Evolutionary conservation across 208 protist species (phyloP).

Genomic region (Leishmania turanica): DNA sequence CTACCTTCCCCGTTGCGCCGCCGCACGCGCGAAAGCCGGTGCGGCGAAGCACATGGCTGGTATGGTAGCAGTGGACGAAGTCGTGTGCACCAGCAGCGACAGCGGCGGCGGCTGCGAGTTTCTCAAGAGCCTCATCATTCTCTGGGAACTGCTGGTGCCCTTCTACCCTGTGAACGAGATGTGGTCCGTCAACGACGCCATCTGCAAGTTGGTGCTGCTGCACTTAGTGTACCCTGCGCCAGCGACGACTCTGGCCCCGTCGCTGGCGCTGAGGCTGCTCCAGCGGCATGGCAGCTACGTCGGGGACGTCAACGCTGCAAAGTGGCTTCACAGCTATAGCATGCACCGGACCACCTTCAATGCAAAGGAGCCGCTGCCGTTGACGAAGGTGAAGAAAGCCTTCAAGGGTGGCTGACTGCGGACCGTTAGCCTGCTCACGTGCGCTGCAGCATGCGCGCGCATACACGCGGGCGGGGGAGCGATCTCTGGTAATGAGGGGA

Average conservation of each 20-base stretch:
- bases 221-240: conserved; percentile 41
- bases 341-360: conserved; percentile 38
- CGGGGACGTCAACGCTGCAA: conserved; percentile 32
- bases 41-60: conserved; percentile 3
- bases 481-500: background rate
- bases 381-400: conserved; percentile 59
- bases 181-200: conserved; percentile 76
- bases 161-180: conserved; percentile 84
- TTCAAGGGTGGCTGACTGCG: conserved; percentile 29
- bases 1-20: conserved; percentile 28
- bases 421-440: background rate
- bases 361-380: conserved; percentile 41
- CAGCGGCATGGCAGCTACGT: conserved; percentile 64
- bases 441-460: background rate
- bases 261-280: conserved; percentile 52
- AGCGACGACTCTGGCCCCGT: conserved; percentile 16
- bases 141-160: conserved; percentile 58
- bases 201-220: conserved; percentile 65
- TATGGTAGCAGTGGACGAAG: conserved; percentile 1
- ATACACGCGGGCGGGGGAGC: background rate
- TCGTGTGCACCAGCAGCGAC: conserved; percentile 15
- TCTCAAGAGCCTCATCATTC: conserved; percentile 47
- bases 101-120: conserved; percentile 49
- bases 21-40: background rate
- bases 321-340: conserved; percentile 63